Evolutionary conservation across 2,329 filamentous ascomycete genomes (phyloP), one percentile per base, ranked within the genome.

Genomic region (Emergomyces pasteurianus): DNA sequence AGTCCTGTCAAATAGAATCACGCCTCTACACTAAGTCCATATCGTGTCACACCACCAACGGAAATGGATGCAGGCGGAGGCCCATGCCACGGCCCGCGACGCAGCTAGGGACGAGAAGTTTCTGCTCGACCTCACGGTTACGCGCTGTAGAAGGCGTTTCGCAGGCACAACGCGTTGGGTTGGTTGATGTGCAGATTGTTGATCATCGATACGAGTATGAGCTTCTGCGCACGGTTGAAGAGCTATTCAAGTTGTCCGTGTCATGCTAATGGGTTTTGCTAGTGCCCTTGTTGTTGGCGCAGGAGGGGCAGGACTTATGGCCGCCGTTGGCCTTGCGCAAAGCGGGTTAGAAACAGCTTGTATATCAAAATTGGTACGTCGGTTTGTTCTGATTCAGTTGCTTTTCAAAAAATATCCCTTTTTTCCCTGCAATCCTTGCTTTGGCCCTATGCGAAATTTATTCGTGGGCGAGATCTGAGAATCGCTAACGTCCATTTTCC

Each of bases 201-300:
- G 66, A 67, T 42, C 66, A 67, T 53, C 62, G 57, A 62, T 67
- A 66, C 40, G 66, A 67, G 65, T 66, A 65, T 16, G 63, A n/a
- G 2, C 43, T 40, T 34, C 34, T 4, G 18, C 28, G 10, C 9
- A 6, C 28, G 7, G 8, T 23, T 54, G 31, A 8, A 14, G 12
- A 21, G 16, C 12, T 23, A 14, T 14, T 38, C n/a, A 12, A 21
- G 34, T 9, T 6, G n/a, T 23, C 14, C 8, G 12, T 36, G n/a
- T 38, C 28, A 23, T 53, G n/a, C 26, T 54, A 38, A 54, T 54
- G n/a, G 1, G 38, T 54, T n/a, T 54, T 36, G 9, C 28, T 46
- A 67, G 65, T 61, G 65, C 65, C 26, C 59, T 67, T 47, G 62
- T 67, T 10, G 60, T 67, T 38, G 65, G 63, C 8, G 63, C 65